Evolutionary conservation across 2,329 filamentous ascomycete genomes (phyloP).

Genomic region (Ceratocystis cacaofunesta): DNA sequence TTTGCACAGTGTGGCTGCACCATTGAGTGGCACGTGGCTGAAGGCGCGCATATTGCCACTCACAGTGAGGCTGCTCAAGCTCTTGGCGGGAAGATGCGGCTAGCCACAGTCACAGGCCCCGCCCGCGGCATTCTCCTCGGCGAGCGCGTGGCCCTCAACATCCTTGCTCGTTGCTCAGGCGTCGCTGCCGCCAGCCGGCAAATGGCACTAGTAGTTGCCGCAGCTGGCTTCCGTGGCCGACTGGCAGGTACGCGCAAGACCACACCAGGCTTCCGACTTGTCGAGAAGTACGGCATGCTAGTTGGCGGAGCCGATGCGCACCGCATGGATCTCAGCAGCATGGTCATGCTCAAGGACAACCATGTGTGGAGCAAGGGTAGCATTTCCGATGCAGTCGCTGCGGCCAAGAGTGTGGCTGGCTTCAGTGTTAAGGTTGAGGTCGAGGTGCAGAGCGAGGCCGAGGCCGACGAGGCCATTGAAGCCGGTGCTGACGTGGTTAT

Average conservation of each 20-base stretch:
- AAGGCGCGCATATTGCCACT: conserved; percentile 56
- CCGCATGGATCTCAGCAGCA: conserved; percentile 75
- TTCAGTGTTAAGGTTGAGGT: conserved; percentile 94
- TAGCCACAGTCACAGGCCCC: conserved; percentile 76
- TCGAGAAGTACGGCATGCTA: conserved; percentile 97
- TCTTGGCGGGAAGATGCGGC: conserved; percentile 34
- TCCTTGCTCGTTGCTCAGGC: conserved; percentile 78
- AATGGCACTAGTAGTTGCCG: conserved; percentile 41
- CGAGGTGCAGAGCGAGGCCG: conserved; percentile 68
- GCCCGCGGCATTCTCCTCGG: conserved; percentile 70
- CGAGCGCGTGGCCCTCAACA: conserved; percentile 84
- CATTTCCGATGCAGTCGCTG: conserved; percentile 71
- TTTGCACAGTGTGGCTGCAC: conserved; percentile 79
- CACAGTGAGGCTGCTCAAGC: conserved; percentile 32
- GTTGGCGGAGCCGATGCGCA: conserved; percentile 87
- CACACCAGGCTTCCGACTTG: conserved; percentile 83
- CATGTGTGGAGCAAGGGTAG: conserved; percentile 85
- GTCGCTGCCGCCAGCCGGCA: conserved; percentile 56
- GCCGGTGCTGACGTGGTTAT: conserved; percentile 93
- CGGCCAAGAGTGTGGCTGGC: conserved; percentile 70
- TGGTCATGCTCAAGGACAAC: conserved; percentile 99
- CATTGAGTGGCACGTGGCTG: conserved; percentile 74
- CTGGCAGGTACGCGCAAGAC: conserved; percentile 96
- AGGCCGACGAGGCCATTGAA: conserved; percentile 79
- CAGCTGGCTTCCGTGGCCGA: conserved; percentile 62